phyloP scores from a whole-genome alignment of 768 basidiomycete species.

The Nevesoporus exiguus region DNA sequence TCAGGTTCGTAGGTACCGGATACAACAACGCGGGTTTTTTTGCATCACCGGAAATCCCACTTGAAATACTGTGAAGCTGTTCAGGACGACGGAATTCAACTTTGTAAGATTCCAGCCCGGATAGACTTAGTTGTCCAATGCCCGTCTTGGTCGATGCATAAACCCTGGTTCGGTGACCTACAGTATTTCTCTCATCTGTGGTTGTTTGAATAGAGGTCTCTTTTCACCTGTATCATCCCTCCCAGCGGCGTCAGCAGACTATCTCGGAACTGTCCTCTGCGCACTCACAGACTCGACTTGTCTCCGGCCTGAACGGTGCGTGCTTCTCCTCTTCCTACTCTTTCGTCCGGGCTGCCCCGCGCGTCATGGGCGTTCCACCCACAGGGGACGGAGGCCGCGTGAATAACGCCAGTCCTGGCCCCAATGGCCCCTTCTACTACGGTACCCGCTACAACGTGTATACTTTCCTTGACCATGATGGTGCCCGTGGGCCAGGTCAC shows the following conservation, averaged over 20 bases:
- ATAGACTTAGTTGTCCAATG: neutral
- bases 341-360: conserved; percentile 26
- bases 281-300: conserved; percentile 22
- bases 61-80: conserved; percentile 30
- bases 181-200: conserved; percentile 34
- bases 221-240: conserved; percentile 31
- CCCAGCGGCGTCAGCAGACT: conserved; percentile 29
- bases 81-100: conserved; percentile 34
- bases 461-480: conserved; percentile 34
- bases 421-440: conserved; percentile 31
- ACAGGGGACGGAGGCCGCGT: conserved; percentile 26
- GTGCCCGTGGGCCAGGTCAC: conserved; percentile 17
- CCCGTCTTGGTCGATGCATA: conserved; percentile 12
- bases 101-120: conserved; percentile 17
- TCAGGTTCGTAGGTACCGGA: conserved; percentile 27
- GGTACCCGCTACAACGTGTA: conserved; percentile 29
- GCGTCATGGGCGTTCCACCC: conserved; percentile 28
- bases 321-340: conserved; percentile 33
- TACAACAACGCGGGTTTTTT: conserved; percentile 19
- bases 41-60: conserved; percentile 31
- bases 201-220: conserved; percentile 35
- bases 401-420: conserved; percentile 28
- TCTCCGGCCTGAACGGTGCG: conserved; percentile 23
- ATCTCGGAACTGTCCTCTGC: neutral
- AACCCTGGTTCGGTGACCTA: conserved; percentile 29